Percentiles rank a stretch among this genome's conserved stretches.
Conservation (phyloP, 306 rosid species). For the Malus sieversii region DNA sequence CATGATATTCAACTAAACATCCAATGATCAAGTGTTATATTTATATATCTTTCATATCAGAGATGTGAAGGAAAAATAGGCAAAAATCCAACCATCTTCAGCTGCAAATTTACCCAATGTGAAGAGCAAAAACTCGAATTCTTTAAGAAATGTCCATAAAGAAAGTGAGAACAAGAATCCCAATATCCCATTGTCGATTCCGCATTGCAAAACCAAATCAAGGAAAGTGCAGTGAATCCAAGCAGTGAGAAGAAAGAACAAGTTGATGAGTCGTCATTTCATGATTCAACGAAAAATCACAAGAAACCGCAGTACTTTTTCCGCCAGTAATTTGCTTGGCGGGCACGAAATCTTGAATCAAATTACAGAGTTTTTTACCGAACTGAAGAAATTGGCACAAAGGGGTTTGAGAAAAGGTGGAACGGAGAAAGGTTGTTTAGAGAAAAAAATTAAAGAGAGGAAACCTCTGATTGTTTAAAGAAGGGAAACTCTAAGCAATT, state of each 20-base stretch:
- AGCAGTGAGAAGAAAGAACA: conserved; percentile 2
- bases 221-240: conserved; percentile 16
- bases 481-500: background rate
- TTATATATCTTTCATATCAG: background rate
- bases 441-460: conserved; percentile 15
- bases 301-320: conserved; percentile 30
- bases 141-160: conserved; percentile 12
- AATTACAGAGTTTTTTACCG: conserved; percentile 33
- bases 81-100: conserved; percentile 11
- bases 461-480: conserved; percentile 30
- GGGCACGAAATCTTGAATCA: conserved; percentile 46
- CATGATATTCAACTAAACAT: too few relatives aligned
- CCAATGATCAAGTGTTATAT: background rate
- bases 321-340: conserved; percentile 38
- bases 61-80: conserved; percentile 9
- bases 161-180: conserved; percentile 44
- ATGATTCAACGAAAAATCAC: conserved; percentile 2
- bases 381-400: conserved; percentile 41
- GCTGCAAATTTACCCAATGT: background rate
- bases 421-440: conserved; percentile 20
- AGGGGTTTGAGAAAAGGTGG: conserved; percentile 30
- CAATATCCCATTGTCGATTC: conserved; percentile 21
- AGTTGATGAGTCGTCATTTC: conserved; percentile 5
- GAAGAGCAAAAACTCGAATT: conserved; percentile 10
- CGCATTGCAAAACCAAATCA: conserved; percentile 4